Evolutionary conservation across 2,329 filamentous ascomycete species (phyloP).

Genomic region (Elsinoe perseae): DNA sequence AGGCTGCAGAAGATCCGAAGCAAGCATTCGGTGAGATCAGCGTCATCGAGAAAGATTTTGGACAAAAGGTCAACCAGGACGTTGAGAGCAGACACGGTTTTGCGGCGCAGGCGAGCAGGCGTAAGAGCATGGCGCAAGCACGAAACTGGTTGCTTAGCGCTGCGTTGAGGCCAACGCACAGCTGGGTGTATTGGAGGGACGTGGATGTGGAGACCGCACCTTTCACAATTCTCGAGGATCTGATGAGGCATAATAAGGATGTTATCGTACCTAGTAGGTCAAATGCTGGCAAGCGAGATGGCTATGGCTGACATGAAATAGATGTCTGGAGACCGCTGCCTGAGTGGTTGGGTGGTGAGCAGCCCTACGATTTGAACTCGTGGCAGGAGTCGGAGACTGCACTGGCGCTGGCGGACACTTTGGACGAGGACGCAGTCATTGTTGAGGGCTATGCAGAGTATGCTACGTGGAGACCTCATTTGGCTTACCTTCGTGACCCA

Average conservation of each 20-base stretch:
- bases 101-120: slow-evolving; percentile 82
- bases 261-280: slow-evolving; percentile 93
- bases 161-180: slow-evolving; percentile 86
- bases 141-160: slow-evolving; percentile 95
- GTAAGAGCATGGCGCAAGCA: slow-evolving; percentile 97
- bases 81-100: slow-evolving; percentile 97
- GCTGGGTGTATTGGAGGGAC: slow-evolving; percentile 99
- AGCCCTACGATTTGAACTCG: slow-evolving; percentile 96
- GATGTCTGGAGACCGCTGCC: slow-evolving; percentile 97
- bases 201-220: slow-evolving; percentile 97
- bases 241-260: slow-evolving; percentile 99
- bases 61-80: slow-evolving; percentile 94
- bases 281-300: slow-evolving; percentile 37
- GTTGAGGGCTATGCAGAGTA: slow-evolving; percentile 99
- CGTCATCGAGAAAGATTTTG: slow-evolving; percentile 98
- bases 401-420: slow-evolving; percentile 80
- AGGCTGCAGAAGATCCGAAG: slow-evolving; percentile 68
- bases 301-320: slow-evolving; percentile 19
- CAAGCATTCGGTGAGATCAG: slow-evolving; percentile 92
- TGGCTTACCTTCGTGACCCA: slow-evolving; percentile 92
- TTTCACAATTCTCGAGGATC: slow-evolving; percentile 90
- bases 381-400: slow-evolving; percentile 99
- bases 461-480: slow-evolving; percentile 92
- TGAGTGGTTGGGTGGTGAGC: slow-evolving; percentile 96
- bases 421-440: slow-evolving; percentile 97